Percentiles rank a stretch among this genome's conserved stretches.
phyloP scores from a whole-genome alignment of 2,329 filamentous ascomycete species.

The Bimuria novae-zelandiae region DNA sequence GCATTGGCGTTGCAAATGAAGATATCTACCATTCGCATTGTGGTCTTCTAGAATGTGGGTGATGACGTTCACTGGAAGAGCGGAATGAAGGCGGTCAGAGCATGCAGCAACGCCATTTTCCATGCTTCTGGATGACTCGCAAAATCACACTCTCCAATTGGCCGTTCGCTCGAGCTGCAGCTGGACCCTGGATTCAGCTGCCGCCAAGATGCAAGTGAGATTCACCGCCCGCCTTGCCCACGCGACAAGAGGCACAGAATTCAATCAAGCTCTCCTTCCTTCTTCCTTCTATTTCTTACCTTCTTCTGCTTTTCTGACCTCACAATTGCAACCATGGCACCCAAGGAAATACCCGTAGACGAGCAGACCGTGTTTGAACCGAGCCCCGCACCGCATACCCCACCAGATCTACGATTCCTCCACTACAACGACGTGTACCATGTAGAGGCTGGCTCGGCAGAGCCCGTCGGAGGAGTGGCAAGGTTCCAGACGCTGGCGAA shows the following conservation, averaged over 20 bases:
- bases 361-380: slow-evolving; percentile 49
- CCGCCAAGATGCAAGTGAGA: slow-evolving; percentile 9
- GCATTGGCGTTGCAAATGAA: not conserved
- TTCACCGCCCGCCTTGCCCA: slow-evolving; percentile 4
- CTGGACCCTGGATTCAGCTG: slow-evolving; percentile 36
- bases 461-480: slow-evolving; percentile 80
- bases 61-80: no score
- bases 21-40: not conserved
- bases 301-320: not conserved
- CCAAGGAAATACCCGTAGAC: slow-evolving; percentile 34
- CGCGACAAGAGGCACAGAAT: not conserved
- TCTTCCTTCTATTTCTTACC: not conserved
- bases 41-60: no score
- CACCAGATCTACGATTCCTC: slow-evolving; percentile 76
- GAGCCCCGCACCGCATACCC: slow-evolving; percentile 49
- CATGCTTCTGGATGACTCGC: slow-evolving; percentile 22
- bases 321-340: slow-evolving; percentile 26
- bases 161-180: slow-evolving; percentile 18
- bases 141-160: slow-evolving; percentile 29
- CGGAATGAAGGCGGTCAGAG: not conserved
- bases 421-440: slow-evolving; percentile 98
- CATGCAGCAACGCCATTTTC: not conserved
- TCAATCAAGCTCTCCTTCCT: not conserved
- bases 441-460: slow-evolving; percentile 73
- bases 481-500: slow-evolving; percentile 80